Evolutionary conservation across 768 basidiomycete genomes (phyloP).

Genomic region (Pulveroboletus frians): DNA sequence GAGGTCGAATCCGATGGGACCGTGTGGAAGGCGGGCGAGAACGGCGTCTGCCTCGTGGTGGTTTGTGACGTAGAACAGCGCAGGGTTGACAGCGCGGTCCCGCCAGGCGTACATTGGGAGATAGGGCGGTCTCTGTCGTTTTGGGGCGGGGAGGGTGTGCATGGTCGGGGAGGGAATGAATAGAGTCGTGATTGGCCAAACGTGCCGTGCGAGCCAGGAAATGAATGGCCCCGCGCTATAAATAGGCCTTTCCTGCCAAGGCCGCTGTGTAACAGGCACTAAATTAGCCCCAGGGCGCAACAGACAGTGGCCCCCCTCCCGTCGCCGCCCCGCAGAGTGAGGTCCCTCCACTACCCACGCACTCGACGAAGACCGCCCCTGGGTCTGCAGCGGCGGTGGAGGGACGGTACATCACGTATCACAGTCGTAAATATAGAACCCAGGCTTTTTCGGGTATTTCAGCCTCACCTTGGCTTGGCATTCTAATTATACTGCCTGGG

Average conservation of each 20-base stretch:
- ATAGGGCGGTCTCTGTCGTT: not conserved
- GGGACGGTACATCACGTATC: not conserved
- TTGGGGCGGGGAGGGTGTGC: not conserved
- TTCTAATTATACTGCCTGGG: slow-evolving; percentile 37
- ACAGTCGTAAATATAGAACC: slow-evolving; percentile 18
- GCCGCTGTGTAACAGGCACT: slow-evolving; percentile 28
- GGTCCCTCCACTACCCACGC: not conserved
- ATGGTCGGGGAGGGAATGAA: slow-evolving; percentile 8
- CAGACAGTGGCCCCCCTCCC: not conserved
- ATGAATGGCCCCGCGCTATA: slow-evolving; percentile 20
- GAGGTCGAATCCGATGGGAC: slow-evolving; percentile 61
- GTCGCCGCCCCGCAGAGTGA: too few relatives aligned
- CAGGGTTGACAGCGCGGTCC: slow-evolving; percentile 5
- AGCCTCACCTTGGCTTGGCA: slow-evolving; percentile 40
- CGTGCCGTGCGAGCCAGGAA: slow-evolving; percentile 16
- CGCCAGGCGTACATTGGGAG: slow-evolving; percentile 24
- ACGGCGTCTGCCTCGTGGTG: slow-evolving; percentile 26
- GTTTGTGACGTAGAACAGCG: slow-evolving; percentile 31
- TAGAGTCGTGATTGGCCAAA: slow-evolving; percentile 24
- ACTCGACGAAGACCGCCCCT: not conserved
- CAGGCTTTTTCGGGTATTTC: slow-evolving; percentile 25
- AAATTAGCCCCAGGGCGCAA: slow-evolving; percentile 18
- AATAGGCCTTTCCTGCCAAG: slow-evolving; percentile 31
- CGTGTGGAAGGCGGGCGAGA: slow-evolving; percentile 20
- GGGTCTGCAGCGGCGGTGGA: not conserved